Evolutionary conservation across 805 yeast genomes (phyloP), one percentile per base, ranked within the genome.

Genomic region (Metschnikowia rubicola): DNA sequence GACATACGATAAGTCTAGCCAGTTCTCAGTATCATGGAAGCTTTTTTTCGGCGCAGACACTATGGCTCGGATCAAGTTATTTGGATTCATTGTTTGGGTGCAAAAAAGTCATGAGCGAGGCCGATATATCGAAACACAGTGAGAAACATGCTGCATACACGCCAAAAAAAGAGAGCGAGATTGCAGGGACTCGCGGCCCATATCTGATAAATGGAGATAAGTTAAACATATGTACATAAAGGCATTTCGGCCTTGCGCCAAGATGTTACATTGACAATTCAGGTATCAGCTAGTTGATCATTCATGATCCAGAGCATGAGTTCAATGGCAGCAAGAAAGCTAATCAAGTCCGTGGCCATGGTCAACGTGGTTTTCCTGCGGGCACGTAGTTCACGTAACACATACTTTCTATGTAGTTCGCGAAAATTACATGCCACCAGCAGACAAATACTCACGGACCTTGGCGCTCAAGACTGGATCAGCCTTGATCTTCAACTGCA

Each of bases 401-500:
- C 26, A 21, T 21, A 21, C 26, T 21, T 21, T 21, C 12, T n/a
- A 12, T 31, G 11, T n/a, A 31, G 19, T 13, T 39, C 10, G 13
- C 21, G 29, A 28, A 38, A 30, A 8, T 46, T 41, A 46, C 49
- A 46, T 46, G 42, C 45, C 26, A 21, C 26, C 41, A 26, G 49
- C 48, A 30, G 52, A 41, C 50, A 45, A 39, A 44, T 45, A 47
- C 66, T 83, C 86, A 52, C 77, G 75, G 54, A 86, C 79, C 68
- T 82, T 84, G 33, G 71, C 70, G 57, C 80, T 76, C 63, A 86
- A 75, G 26, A 76, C 68, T 36, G 88, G 88, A 62, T 86, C 94
- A 44, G 76, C 68, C 69, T 77, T 82, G 58, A 94, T 80, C 62
- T 84, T 81, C 62, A 83, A 71, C 76, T 94, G 99, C 72, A 90